Conservation (phyloP, 352 stramenopile genomes). For the Phytophthora palmivora region DNA sequence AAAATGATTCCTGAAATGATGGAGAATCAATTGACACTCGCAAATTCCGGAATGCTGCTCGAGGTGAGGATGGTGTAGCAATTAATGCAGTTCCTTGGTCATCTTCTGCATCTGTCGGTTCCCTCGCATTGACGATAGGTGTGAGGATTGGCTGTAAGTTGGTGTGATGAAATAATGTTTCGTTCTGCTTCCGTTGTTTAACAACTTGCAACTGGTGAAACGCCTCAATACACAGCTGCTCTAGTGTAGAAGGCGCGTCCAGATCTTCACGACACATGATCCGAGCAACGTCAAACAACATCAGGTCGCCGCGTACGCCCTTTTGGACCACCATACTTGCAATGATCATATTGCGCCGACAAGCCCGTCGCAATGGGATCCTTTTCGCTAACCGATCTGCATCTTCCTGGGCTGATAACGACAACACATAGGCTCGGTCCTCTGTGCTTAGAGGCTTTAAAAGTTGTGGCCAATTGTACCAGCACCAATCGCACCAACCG, state of each 20-base stretch:
- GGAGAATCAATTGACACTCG: conserved; percentile 63
- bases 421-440: conserved; percentile 71
- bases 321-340: conserved; percentile 83
- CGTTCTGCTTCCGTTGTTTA: conserved; percentile 40
- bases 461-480: conserved; percentile 97
- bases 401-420: conserved; percentile 63
- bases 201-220: conserved; percentile 60
- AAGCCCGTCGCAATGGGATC: conserved; percentile 77
- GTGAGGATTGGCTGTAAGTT: conserved; percentile 27
- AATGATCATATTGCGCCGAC: conserved; percentile 85
- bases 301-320: conserved; percentile 64
- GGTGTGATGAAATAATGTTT: conserved; percentile 22
- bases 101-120: conserved; percentile 15
- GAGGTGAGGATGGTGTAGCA: conserved; percentile 30
- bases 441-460: conserved; percentile 66
- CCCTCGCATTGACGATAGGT: conserved; percentile 21
- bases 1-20: conserved; percentile 31
- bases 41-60: conserved; percentile 44
- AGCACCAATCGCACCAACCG: conserved; percentile 98
- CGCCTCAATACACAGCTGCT: conserved; percentile 72
- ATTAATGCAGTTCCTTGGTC: conserved; percentile 16
- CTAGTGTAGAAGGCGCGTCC: conserved; percentile 70
- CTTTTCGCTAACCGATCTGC: conserved; percentile 63
- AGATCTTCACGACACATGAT: conserved; percentile 89
- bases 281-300: conserved; percentile 77